phyloP scores from a whole-genome alignment of 495 filamentous ascomycete genomes.

The Tuber aestivum region DNA sequence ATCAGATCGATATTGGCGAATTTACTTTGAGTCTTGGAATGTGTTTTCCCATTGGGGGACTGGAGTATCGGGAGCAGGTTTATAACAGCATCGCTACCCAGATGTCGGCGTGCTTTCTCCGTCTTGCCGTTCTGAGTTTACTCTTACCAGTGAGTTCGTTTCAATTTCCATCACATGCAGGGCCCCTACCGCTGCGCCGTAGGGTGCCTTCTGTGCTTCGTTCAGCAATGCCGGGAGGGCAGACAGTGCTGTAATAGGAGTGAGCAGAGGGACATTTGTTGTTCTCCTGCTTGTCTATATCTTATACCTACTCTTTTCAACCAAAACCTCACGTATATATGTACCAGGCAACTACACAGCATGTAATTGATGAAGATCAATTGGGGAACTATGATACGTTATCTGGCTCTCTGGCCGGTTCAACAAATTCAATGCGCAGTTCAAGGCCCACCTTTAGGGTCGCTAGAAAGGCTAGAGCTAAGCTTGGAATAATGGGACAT shows the following conservation, averaged over 20 bases:
- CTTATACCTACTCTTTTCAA: neutral
- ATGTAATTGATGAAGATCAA: neutral
- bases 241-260: neutral
- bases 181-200: neutral
- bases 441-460: neutral
- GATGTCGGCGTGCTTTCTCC: slow-evolving; percentile 64
- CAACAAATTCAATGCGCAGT: neutral
- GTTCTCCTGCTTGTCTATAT: neutral
- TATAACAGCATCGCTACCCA: slow-evolving; percentile 94
- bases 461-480: neutral
- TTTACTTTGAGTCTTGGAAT: slow-evolving; percentile 83
- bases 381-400: neutral
- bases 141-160: neutral
- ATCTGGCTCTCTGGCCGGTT: neutral
- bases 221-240: neutral
- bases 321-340: neutral
- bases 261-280: neutral
- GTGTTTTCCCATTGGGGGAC: slow-evolving; percentile 78
- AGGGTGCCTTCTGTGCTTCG: neutral
- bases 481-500: neutral
- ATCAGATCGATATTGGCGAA: slow-evolving; percentile 85
- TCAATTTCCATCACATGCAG: neutral
- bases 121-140: neutral
- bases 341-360: neutral
- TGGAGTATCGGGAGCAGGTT: slow-evolving; percentile 84